Conservation (phyloP, 2,329 filamentous ascomycete genomes). For the Neofusicoccum umdonicola region DNA sequence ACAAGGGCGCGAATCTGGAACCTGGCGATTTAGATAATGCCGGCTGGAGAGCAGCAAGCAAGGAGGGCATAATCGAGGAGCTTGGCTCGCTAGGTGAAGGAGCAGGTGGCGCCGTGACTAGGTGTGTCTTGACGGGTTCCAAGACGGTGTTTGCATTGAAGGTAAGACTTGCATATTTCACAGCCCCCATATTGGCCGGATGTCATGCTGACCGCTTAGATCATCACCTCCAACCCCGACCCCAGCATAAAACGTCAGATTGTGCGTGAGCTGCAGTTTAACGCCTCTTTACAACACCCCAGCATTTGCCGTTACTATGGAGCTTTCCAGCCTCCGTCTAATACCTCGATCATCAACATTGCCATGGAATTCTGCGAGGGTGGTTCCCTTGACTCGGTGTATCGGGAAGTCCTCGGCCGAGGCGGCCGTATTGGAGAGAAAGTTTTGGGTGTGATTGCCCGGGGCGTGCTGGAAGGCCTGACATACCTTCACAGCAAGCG, state of each 20-base stretch:
- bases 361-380: constrained; percentile 99
- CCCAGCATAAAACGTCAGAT: constrained; percentile 99
- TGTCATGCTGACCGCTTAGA: constrained; percentile 49
- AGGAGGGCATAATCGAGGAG: constrained; percentile 83
- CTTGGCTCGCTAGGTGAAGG: constrained; percentile 89
- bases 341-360: constrained; percentile 95
- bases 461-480: constrained; percentile 87
- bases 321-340: constrained; percentile 83
- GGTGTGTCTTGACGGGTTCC: constrained; percentile 82
- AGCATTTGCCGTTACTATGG: constrained; percentile 98
- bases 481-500: constrained; percentile 94
- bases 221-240: constrained; percentile 97
- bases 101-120: constrained; percentile 91
- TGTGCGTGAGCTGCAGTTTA: constrained; percentile 91
- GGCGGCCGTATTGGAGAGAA: constrained; percentile 95
- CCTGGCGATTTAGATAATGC: constrained; percentile 94
- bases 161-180: constrained; percentile 51
- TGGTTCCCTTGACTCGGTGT: constrained; percentile 92
- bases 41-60: constrained; percentile 89
- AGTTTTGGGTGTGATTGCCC: constrained; percentile 92
- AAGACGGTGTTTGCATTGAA: constrained; percentile 96
- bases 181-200: background rate
- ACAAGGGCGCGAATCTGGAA: constrained; percentile 79
- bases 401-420: constrained; percentile 93
- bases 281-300: constrained; percentile 81